These are phyloP conservation scores for Cynanchum wilfordii DNA, from an alignment of 257 asterid species.

Conservation along the genomic window DNA sequence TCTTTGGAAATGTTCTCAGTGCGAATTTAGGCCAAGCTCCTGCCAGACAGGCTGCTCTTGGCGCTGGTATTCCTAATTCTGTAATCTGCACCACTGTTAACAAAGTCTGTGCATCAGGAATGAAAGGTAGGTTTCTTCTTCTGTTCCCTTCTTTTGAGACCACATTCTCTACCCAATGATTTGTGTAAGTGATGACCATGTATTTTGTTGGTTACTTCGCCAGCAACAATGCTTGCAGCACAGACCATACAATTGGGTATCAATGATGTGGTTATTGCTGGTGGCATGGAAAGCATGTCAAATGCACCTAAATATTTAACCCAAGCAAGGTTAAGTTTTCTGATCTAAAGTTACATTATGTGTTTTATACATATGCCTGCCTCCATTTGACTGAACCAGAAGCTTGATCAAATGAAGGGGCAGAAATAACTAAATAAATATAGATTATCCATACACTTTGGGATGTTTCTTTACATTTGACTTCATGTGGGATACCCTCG, in stretches of 20 bases:
- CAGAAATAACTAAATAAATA: not conserved
- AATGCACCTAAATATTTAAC: conserved; percentile 81
- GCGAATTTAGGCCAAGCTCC: conserved; percentile 99
- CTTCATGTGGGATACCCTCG: not conserved
- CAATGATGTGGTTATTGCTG: conserved; percentile 82
- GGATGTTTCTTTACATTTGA: not conserved
- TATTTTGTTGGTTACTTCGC: conserved; percentile 10
- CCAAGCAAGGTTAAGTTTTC: conserved; percentile 58
- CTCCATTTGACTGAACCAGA: not conserved
- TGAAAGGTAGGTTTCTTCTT: conserved; percentile 64
- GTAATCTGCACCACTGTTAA: conserved; percentile 89
- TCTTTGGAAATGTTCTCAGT: conserved; percentile 89
- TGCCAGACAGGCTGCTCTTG: conserved; percentile 97
- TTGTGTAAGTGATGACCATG: conserved; percentile 12
- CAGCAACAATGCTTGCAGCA: conserved; percentile 91
- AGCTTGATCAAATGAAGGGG: not conserved
- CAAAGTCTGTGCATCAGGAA: conserved; percentile 94
- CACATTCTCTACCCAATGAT: not conserved
- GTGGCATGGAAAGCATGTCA: conserved; percentile 99
- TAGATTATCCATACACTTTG: not conserved
- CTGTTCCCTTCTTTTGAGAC: not conserved
- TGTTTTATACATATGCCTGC: not conserved
- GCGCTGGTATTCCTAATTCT: conserved; percentile 82
- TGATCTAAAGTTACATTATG: not conserved
- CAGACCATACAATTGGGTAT: conserved; percentile 65